Percentiles rank a stretch among this genome's conserved stretches.
phyloP scores from a whole-genome alignment of 1,284 basidiomycete species.

The Cryptococcus hybrid region DNA sequence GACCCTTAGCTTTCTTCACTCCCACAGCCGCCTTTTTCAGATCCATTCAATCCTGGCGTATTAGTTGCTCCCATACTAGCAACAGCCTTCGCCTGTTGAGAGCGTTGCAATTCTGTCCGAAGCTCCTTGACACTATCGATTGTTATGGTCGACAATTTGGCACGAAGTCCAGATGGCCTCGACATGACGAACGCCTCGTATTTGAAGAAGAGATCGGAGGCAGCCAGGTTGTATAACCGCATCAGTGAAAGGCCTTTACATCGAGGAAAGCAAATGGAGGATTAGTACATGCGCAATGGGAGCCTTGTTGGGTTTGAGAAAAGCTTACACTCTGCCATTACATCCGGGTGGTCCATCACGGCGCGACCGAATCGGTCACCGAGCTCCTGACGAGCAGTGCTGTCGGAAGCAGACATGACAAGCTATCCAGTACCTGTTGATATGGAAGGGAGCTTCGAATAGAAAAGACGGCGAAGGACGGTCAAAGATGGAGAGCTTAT shows the following conservation, averaged over 20 bases:
- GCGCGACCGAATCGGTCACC: conserved; percentile 32
- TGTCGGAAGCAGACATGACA: conserved; percentile 24
- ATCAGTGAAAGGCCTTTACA: conserved; percentile 45
- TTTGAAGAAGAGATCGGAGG: conserved; percentile 51
- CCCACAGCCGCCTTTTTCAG: conserved; percentile 19
- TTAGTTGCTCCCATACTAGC: conserved; percentile 12
- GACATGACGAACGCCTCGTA: conserved; percentile 52
- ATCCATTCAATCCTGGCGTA: no score
- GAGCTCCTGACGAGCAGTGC: conserved; percentile 26
- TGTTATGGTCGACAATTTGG: conserved; percentile 38
- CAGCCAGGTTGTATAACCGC: conserved; percentile 43
- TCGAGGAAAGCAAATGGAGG: not conserved
- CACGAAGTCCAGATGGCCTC: conserved; percentile 42
- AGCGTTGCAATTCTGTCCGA: conserved; percentile 48
- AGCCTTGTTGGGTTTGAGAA: not conserved
- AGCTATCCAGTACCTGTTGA: not conserved
- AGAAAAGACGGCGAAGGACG: no score
- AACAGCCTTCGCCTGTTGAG: conserved; percentile 36
- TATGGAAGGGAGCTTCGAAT: no score
- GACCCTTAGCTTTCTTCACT: conserved; percentile 28
- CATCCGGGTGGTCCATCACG: conserved; percentile 38
- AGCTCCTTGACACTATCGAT: conserved; percentile 48
- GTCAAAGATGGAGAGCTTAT: no score
- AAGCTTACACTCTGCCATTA: conserved; percentile 44
- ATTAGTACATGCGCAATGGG: not conserved